These are phyloP conservation scores for Rhodosporidiobolus odoratus DNA, from an alignment of 768 basidiomycete species.

Conservation along the genomic window DNA sequence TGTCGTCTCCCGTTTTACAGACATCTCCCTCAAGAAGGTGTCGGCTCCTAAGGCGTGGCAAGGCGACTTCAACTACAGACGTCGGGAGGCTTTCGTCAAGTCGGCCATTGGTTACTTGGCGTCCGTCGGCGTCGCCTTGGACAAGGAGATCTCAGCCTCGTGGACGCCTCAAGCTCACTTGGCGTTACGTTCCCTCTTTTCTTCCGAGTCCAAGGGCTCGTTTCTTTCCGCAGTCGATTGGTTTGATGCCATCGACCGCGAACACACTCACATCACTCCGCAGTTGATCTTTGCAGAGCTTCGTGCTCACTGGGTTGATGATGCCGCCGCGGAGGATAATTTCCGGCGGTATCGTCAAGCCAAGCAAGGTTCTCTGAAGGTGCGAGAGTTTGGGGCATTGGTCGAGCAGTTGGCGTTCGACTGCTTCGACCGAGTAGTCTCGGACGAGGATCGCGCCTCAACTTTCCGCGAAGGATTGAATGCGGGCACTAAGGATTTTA, in stretches of 20 bases:
- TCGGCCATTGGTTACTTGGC: neutral
- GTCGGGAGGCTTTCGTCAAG: neutral
- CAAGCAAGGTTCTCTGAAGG: neutral
- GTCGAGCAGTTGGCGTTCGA: neutral
- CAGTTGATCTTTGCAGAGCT: neutral
- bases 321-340: neutral
- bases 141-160: neutral
- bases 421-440: slow-evolving; percentile 1
- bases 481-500: too few species aligned
- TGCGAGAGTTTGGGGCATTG: neutral
- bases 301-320: neutral
- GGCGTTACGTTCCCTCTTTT: neutral
- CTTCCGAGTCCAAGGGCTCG: neutral
- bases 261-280: neutral
- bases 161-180: neutral
- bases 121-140: neutral
- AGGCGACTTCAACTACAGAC: neutral
- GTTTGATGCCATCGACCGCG: neutral
- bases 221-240: neutral
- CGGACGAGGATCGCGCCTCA: neutral
- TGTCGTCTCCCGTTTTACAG: too few species aligned
- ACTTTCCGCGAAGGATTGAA: slow-evolving; percentile 3
- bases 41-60: neutral
- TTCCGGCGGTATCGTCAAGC: neutral
- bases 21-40: too few species aligned